These are phyloP conservation scores for Phytophthora sp. DNA, from an alignment of 352 stramenopile genomes.

Conservation along the genomic window DNA sequence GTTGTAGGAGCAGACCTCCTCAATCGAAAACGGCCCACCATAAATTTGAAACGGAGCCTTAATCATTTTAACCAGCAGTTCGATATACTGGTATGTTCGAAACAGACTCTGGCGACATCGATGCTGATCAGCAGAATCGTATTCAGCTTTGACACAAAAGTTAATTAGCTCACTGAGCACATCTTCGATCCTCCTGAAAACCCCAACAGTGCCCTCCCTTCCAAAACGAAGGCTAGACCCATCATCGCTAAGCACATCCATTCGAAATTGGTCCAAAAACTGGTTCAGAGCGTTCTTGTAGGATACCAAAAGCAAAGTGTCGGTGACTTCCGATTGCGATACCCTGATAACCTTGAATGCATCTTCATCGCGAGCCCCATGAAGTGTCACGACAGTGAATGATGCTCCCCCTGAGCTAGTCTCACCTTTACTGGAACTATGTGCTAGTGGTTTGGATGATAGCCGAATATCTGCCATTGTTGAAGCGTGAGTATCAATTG, in stretches of 20 bases:
- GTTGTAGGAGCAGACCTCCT: slow-evolving; percentile 65
- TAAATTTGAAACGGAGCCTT: slow-evolving; percentile 67
- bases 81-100: slow-evolving; percentile 64
- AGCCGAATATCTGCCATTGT: slow-evolving; percentile 70
- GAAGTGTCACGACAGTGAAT: slow-evolving; percentile 55
- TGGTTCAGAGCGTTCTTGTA: slow-evolving; percentile 51
- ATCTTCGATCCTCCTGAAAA: slow-evolving; percentile 48
- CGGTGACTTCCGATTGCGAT: slow-evolving; percentile 49
- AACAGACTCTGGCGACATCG: slow-evolving; percentile 60
- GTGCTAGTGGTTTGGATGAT: slow-evolving; percentile 61
- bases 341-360: slow-evolving; percentile 70
- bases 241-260: slow-evolving; percentile 7
- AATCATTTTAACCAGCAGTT: slow-evolving; percentile 67
- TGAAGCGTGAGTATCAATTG: slow-evolving; percentile 66
- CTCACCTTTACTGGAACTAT: slow-evolving; percentile 30
- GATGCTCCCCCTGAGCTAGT: slow-evolving; percentile 28
- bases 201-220: slow-evolving; percentile 38
- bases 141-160: slow-evolving; percentile 49
- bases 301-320: slow-evolving; percentile 68
- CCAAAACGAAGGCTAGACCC: slow-evolving; percentile 31
- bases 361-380: slow-evolving; percentile 67
- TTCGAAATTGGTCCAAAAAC: slow-evolving; percentile 51
- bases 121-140: slow-evolving; percentile 33
- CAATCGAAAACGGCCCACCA: slow-evolving; percentile 65
- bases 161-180: slow-evolving; percentile 53